A percentile compares a stretch with the other conserved stretches of the same genome.
phyloP scores from a whole-genome alignment of 306 rosid genomes.

The Gynostemma pentaphyllum region DNA sequence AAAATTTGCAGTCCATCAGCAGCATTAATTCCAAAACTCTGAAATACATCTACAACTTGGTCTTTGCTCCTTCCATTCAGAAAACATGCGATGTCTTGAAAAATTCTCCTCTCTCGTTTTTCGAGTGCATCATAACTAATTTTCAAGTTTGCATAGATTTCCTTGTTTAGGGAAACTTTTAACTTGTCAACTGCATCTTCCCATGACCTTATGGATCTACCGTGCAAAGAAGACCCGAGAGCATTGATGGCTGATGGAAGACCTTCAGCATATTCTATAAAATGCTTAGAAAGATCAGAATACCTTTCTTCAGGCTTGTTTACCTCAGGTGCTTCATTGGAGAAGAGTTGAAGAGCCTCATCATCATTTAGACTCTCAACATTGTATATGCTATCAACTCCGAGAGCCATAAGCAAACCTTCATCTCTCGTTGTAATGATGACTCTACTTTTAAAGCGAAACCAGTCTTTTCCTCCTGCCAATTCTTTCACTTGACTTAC shows the following conservation, averaged over 20 bases:
- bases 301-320: background rate
- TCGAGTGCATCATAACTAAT: background rate
- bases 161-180: background rate
- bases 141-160: background rate
- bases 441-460: slow-evolving; percentile 14
- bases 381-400: slow-evolving; percentile 5
- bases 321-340: background rate
- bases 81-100: slow-evolving; percentile 8
- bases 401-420: background rate
- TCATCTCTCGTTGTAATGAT: slow-evolving; percentile 13
- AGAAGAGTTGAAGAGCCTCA: slow-evolving; percentile 10
- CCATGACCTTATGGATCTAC: background rate
- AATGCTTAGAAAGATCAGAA: background rate
- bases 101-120: background rate
- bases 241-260: slow-evolving; percentile 8
- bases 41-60: background rate
- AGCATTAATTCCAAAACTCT: background rate
- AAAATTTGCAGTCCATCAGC: background rate
- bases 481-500: slow-evolving; percentile 1
- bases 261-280: slow-evolving; percentile 6
- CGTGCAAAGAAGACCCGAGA: background rate
- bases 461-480: background rate
- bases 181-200: background rate
- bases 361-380: background rate
- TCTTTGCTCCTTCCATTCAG: background rate